Base-by-base conservation (phyloP, 2,329 filamentous ascomycete species). In the Mycosphaerelloides madeirae region DNA sequence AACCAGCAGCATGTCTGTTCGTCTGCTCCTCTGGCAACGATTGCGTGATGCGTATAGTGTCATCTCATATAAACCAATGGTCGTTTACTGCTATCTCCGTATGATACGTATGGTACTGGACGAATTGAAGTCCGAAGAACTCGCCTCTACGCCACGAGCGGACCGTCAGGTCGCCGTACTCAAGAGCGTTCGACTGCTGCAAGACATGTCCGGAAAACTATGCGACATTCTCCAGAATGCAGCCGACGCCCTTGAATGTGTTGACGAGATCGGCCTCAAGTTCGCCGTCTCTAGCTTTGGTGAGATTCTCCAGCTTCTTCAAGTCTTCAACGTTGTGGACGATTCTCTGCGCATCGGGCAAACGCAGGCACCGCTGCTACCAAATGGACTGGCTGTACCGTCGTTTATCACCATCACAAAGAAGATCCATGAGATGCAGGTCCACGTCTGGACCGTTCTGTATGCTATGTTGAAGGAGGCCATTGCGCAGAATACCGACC, bases 21-120 rank as follows among this genome's bases (percentile, higher is more conserved):
- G 87, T 29, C 71, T 97, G 1, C 89, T 93, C 52, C 73, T 98
- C 1, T 98, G 93, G 93, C 84, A 85, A 50, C 82, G 88, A 39
- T 76, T 98, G n/a, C 83, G 87, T 29, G 85, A 93, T 52, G 91
- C 93, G 0, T 98, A 98, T 59, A 77, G 82, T 41, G 79, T 78
- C 6, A 95, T 98, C 49, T 79, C 85, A 6, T 95, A 96, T 58
- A 72, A 80, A 0, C 89, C 91, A 0, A 96, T 95, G 64, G 83
- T 93, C 12, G 81, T 96, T 22, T 94, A 87, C 0, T 97, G 90
- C 65, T 80, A 87, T 48, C 72, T 98, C 22, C 84, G 85, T 55
- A 87, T 86, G 54, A 87, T 97, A 37, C 87, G 94, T 62, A 84
- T 90, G 57, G 79, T 97, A 15, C 74, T 93, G 3, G 72, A 72